Percentiles rank a stretch among this genome's conserved stretches.
phyloP scores from a whole-genome alignment of 2,329 filamentous ascomycete species.

The Plectosphaerella cucumerina region DNA sequence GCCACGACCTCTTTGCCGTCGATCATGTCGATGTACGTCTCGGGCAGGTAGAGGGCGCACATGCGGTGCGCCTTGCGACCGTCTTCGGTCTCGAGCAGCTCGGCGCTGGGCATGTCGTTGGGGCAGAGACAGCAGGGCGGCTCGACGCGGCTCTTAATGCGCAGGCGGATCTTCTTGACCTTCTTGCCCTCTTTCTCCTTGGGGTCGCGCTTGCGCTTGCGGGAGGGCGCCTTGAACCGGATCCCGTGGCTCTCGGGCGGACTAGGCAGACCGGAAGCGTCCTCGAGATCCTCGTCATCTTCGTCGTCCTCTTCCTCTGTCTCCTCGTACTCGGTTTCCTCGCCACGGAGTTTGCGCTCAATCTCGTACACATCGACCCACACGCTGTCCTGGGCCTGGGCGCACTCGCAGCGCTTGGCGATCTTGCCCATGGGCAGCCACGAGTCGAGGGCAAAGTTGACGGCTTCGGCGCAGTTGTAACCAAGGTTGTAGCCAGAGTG shows the following conservation, averaged over 20 bases:
- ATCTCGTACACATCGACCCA: constrained; percentile 98
- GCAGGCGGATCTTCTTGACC: constrained; percentile 74
- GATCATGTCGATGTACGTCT: constrained; percentile 77
- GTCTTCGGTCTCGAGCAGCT: constrained; percentile 83
- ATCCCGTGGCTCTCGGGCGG: constrained; percentile 49
- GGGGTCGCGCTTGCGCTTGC: constrained; percentile 62
- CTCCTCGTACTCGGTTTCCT: constrained; percentile 79
- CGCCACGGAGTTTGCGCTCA: constrained; percentile 86
- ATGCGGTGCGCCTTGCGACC: constrained; percentile 82
- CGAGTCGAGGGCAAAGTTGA: constrained; percentile 94
- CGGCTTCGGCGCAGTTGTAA: constrained; percentile 97
- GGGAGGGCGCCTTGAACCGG: constrained; percentile 29
- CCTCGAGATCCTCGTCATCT: constrained; percentile 58
- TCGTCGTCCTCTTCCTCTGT: constrained; percentile 67
- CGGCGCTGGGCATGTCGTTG: constrained; percentile 77
- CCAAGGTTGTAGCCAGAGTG: constrained; percentile 97
- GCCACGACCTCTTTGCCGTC: constrained; percentile 70
- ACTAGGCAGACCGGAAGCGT: constrained; percentile 67
- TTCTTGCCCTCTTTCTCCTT: constrained; percentile 44
- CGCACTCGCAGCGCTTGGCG: constrained; percentile 94
- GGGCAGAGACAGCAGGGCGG: constrained; percentile 90
- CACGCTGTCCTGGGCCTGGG: constrained; percentile 91
- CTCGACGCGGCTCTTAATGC: constrained; percentile 64
- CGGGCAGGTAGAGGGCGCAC: constrained; percentile 87
- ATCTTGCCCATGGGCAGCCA: constrained; percentile 95